Conservation (phyloP, 2,329 filamentous ascomycete species). For the Akanthomyces muscarius region DNA sequence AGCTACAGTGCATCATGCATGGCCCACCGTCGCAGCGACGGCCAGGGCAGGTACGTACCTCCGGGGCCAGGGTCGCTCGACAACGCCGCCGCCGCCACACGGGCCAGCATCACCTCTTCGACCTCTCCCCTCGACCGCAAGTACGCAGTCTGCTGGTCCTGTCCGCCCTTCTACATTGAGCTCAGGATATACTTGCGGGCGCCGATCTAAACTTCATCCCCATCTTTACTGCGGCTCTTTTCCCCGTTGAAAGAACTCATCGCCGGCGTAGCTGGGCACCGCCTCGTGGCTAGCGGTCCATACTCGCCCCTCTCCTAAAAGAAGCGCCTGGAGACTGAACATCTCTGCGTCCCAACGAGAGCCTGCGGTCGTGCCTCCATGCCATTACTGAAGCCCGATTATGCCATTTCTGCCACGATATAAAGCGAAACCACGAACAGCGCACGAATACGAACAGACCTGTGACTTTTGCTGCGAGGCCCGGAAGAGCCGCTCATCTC, state of each 20-base stretch:
- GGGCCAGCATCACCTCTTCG: conserved; percentile 5
- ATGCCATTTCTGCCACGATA: conserved; percentile 3
- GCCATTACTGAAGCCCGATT: background rate
- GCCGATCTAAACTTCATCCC: background rate
- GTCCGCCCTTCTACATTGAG: background rate
- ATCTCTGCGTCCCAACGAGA: background rate
- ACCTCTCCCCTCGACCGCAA: conserved; percentile 10
- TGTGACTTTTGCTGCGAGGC: background rate
- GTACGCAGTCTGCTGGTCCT: background rate
- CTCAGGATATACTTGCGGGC: background rate
- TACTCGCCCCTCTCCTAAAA: conserved; percentile 9
- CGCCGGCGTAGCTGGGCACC: background rate
- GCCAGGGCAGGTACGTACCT: background rate
- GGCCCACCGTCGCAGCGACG: too few species aligned
- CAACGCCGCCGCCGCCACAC: background rate
- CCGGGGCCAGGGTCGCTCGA: background rate
- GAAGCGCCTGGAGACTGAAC: background rate
- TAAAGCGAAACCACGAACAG: background rate
- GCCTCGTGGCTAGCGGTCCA: background rate
- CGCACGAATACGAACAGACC: background rate
- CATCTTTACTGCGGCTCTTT: background rate
- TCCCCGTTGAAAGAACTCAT: background rate
- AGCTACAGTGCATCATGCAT: background rate
- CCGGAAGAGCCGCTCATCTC: background rate
- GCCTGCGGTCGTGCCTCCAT: background rate